phyloP scores from a whole-genome alignment of 225 moss, liverwort and hornwort species.

The Sphagnum tenellum region DNA sequence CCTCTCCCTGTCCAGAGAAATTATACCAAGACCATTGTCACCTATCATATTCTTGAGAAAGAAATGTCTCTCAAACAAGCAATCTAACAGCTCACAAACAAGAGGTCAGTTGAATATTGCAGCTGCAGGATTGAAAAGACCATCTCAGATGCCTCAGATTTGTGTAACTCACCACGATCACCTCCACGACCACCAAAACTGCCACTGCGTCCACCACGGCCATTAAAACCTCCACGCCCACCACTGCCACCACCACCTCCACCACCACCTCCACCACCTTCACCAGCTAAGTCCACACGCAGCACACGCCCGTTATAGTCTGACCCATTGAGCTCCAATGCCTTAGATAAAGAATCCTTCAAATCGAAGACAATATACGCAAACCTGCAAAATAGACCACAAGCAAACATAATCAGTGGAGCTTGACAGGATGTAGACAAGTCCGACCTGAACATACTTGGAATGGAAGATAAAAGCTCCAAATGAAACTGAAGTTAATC shows the following conservation, averaged over 20 bases:
- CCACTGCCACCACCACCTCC: slow-evolving; percentile 24
- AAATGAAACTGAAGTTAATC: slow-evolving; percentile 9
- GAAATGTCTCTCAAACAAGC: not conserved
- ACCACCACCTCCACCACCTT: slow-evolving; percentile 29
- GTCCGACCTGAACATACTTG: not conserved
- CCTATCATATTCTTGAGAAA: not conserved
- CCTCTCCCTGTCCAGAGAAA: slow-evolving; percentile 25
- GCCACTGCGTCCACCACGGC: not conserved
- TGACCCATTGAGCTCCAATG: slow-evolving; percentile 35
- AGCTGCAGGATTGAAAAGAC: slow-evolving; percentile 7
- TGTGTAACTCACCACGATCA: slow-evolving; percentile 16
- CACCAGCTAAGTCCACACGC: slow-evolving; percentile 51
- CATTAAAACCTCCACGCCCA: slow-evolving; percentile 27
- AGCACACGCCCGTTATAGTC: slow-evolving; percentile 52
- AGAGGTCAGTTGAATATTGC: slow-evolving; percentile 15
- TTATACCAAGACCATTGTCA: not conserved
- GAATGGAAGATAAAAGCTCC: slow-evolving; percentile 1
- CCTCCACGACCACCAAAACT: slow-evolving; percentile 31
- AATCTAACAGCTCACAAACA: too few species aligned
- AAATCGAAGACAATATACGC: slow-evolving; percentile 62
- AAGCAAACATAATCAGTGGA: not conserved
- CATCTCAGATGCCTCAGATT: too few species aligned
- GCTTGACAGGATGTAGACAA: too few species aligned
- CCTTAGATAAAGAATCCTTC: slow-evolving; percentile 39
- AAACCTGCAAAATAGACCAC: slow-evolving; percentile 26